These are phyloP conservation scores for Melampsora americana DNA, from an alignment of 1,284 basidiomycete species.

Conservation along the genomic window DNA sequence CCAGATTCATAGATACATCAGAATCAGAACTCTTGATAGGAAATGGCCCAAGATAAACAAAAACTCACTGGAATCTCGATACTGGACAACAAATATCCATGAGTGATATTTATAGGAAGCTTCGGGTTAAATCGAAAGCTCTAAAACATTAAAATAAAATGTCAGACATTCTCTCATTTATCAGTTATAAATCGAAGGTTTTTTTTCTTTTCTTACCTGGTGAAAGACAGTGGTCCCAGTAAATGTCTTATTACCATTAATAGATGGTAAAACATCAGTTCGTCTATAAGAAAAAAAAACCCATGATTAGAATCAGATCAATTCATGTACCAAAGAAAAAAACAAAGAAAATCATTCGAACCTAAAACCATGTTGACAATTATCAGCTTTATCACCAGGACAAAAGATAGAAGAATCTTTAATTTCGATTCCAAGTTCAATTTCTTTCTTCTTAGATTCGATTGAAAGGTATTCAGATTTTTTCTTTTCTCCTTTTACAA, in stretches of 20 bases:
- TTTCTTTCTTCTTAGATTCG: too few species aligned
- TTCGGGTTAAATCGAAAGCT: neutral
- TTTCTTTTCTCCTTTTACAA: too few species aligned
- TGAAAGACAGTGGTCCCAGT: conserved; percentile 16
- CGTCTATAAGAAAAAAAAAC: neutral
- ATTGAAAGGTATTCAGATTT: too few species aligned
- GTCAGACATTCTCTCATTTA: neutral
- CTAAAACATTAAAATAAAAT: neutral
- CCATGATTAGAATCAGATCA: too few species aligned
- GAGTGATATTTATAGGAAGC: neutral
- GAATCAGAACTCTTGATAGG: neutral
- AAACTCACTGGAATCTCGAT: neutral
- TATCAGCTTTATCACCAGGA: too few species aligned
- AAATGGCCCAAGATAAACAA: too few species aligned
- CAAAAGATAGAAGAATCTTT: conserved; percentile 24
- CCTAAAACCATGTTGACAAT: conserved; percentile 20
- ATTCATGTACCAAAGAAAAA: neutral
- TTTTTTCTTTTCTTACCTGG: neutral
- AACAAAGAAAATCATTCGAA: neutral
- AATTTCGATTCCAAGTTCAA: too few species aligned
- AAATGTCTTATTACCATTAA: neutral
- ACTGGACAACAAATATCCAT: conserved; percentile 10
- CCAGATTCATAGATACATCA: neutral
- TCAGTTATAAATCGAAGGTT: too few species aligned
- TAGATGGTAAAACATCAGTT: conserved; percentile 9